These are phyloP conservation scores for Anthostomella pinea DNA, from an alignment of 2,329 filamentous ascomycete species.

Conservation along the genomic window DNA sequence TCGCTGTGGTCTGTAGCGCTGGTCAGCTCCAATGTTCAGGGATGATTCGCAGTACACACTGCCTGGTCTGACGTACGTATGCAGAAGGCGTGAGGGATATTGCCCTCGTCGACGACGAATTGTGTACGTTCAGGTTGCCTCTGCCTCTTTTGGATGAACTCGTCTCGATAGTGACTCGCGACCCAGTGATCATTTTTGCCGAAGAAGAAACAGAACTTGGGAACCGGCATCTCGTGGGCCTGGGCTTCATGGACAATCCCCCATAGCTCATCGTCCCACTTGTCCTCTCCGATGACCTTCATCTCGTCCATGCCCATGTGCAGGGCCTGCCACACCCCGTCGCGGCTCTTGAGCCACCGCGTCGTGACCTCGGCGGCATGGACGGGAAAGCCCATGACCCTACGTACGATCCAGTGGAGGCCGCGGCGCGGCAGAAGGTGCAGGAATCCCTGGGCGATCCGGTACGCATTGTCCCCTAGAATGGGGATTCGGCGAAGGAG, in stretches of 20 bases:
- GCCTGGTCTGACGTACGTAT: constrained; percentile 51
- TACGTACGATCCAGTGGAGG: constrained; percentile 43
- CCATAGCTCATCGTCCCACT: constrained; percentile 60
- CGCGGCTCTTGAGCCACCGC: constrained; percentile 52
- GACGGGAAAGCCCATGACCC: constrained; percentile 45
- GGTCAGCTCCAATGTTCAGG: too few species aligned
- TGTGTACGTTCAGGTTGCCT: constrained; percentile 39
- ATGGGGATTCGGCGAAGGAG: constrained; percentile 41
- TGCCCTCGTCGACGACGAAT: constrained; percentile 53
- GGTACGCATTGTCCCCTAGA: constrained; percentile 40
- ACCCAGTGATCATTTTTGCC: constrained; percentile 63
- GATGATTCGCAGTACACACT: too few species aligned
- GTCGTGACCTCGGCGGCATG: constrained; percentile 50
- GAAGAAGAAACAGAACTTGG: constrained; percentile 59
- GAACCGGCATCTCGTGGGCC: constrained; percentile 25
- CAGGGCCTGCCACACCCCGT: constrained; percentile 59
- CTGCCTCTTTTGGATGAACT: constrained; percentile 46
- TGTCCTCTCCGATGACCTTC: constrained; percentile 54
- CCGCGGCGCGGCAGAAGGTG: constrained; percentile 37
- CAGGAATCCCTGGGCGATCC: constrained; percentile 41
- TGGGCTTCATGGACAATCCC: constrained; percentile 37
- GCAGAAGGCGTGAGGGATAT: constrained; percentile 61
- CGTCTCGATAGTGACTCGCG: constrained; percentile 51
- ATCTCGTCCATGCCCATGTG: constrained; percentile 60
- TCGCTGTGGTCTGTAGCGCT: constrained; percentile 50